Conservation (phyloP, 306 rosid genomes). For the Morella rubra region DNA sequence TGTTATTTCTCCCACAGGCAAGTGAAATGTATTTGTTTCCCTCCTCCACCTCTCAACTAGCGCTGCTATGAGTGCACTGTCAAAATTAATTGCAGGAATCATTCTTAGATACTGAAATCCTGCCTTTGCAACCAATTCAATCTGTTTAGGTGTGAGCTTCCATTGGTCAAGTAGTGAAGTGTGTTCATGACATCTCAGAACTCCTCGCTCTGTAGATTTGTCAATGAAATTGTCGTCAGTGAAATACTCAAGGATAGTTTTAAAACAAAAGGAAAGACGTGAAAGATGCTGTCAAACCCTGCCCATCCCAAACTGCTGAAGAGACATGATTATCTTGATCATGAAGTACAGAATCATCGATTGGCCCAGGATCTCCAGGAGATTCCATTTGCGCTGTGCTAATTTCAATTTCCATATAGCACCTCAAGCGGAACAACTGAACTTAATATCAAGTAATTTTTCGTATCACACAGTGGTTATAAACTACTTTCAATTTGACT, state of each 20-base stretch:
- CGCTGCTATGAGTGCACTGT: slow-evolving; percentile 86
- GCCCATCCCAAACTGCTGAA: slow-evolving; percentile 96
- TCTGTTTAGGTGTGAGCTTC: slow-evolving; percentile 74
- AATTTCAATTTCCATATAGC: slow-evolving; percentile 17
- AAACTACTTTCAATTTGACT: neutral
- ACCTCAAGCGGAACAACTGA: slow-evolving; percentile 8
- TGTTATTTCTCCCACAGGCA: slow-evolving; percentile 82
- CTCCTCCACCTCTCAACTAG: slow-evolving; percentile 95
- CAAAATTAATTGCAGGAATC: slow-evolving; percentile 84
- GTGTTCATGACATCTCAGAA: slow-evolving; percentile 93
- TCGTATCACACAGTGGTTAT: neutral
- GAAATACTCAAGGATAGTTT: slow-evolving; percentile 1
- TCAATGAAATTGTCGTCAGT: neutral
- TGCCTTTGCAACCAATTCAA: slow-evolving; percentile 77
- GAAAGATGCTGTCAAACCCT: slow-evolving; percentile 50
- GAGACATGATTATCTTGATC: slow-evolving; percentile 93
- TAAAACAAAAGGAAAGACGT: slow-evolving; percentile 4
- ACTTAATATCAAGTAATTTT: neutral
- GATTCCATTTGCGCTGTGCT: slow-evolving; percentile 56
- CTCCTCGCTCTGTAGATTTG: slow-evolving; percentile 69
- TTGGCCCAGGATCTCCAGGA: slow-evolving; percentile 73
- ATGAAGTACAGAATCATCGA: slow-evolving; percentile 65
- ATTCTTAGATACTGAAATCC: slow-evolving; percentile 75
- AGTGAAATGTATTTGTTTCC: slow-evolving; percentile 93
- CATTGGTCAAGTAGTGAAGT: slow-evolving; percentile 92